Evolutionary conservation across 352 stramenopile genomes (phyloP).

Genomic region (Phytophthora tentaculata): DNA sequence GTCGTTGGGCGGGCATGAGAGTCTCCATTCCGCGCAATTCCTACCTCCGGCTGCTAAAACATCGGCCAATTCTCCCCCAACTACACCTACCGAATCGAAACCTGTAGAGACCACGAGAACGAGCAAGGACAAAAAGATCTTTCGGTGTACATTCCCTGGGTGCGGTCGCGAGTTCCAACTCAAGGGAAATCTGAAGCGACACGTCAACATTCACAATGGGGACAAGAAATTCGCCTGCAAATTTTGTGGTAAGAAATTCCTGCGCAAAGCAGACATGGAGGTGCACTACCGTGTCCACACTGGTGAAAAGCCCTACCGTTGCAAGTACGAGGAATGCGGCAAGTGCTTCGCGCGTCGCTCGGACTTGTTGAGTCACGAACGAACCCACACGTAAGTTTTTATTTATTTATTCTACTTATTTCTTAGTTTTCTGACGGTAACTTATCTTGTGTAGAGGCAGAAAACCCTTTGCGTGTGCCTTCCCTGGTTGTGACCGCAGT

Average conservation of each 20-base stretch:
- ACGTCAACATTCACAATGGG: conserved; percentile 65
- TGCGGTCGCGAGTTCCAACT: conserved; percentile 66
- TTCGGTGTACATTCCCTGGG: conserved; percentile 56
- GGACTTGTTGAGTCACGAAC: conserved; percentile 78
- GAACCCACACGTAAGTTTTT: conserved; percentile 61
- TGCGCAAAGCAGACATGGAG: conserved; percentile 80
- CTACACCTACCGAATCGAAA: neutral
- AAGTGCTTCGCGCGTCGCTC: conserved; percentile 76
- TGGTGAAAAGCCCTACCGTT: conserved; percentile 78
- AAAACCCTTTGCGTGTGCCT: conserved; percentile 68
- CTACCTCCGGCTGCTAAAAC: conserved; percentile 1
- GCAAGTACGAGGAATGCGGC: conserved; percentile 55
- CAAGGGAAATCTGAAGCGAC: conserved; percentile 71
- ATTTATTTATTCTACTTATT: neutral
- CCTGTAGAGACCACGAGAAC: conserved; percentile 10
- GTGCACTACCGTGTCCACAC: conserved; percentile 80
- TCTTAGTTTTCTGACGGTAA: neutral
- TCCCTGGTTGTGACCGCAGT: conserved; percentile 52
- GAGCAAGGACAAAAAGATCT: conserved; percentile 26
- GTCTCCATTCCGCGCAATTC: conserved; percentile 12
- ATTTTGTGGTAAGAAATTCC: conserved; percentile 64
- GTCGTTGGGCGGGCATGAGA: conserved; percentile 9
- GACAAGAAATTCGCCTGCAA: conserved; percentile 68
- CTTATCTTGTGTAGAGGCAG: conserved; percentile 41
- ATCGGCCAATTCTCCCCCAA: neutral